A percentile compares a stretch with the other conserved stretches of the same genome.
Conservation (phyloP, 495 filamentous ascomycete genomes). For the Penicillium cinerascens region DNA sequence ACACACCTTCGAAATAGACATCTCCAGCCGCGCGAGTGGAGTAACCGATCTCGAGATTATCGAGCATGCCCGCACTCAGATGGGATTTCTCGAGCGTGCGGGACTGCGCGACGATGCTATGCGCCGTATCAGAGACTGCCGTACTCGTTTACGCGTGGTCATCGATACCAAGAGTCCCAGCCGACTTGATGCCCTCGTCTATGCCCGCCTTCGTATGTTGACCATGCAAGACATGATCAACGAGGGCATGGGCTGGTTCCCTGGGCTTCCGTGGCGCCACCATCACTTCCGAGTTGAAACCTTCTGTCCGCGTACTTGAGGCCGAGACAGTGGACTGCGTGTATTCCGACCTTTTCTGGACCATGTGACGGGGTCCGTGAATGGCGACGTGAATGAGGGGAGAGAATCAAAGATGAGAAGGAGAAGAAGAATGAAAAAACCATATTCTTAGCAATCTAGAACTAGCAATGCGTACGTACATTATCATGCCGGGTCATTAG, state of each 20-base stretch:
- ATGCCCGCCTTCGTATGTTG: neutral
- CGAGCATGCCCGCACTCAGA: neutral
- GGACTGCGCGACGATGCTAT: neutral
- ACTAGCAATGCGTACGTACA: neutral
- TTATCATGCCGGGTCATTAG: neutral
- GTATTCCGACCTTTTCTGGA: too few relatives aligned
- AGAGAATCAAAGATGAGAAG: neutral
- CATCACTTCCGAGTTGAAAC: constrained; percentile 2
- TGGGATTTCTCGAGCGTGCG: neutral
- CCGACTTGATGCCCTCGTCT: neutral
- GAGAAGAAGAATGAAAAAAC: neutral
- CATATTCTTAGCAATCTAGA: neutral
- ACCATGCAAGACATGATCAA: constrained; percentile 4
- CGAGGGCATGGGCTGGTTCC: constrained; percentile 10
- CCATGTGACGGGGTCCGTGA: neutral
- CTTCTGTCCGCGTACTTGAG: neutral
- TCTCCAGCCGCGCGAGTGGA: neutral
- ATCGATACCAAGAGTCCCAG: neutral
- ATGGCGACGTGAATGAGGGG: neutral
- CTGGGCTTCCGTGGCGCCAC: constrained; percentile 3
- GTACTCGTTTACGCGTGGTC: neutral
- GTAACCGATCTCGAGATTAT: neutral
- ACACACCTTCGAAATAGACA: neutral
- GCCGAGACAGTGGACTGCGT: too few relatives aligned
- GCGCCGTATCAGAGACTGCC: neutral